phyloP scores from a whole-genome alignment of 2,329 filamentous ascomycete species.

The Alternaria triticina region DNA sequence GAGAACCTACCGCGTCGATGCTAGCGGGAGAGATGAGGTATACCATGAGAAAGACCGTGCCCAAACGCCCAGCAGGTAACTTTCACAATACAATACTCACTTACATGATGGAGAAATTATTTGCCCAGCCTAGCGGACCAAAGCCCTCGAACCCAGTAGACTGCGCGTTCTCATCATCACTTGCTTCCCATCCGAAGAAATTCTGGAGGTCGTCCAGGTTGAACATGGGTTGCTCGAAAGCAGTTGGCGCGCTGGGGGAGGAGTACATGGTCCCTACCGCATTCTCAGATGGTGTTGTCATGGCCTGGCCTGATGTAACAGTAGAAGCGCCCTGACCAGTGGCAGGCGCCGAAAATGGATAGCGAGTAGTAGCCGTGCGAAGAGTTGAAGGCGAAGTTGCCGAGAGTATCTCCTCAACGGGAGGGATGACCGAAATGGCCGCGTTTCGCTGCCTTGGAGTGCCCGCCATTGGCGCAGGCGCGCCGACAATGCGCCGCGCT shows the following conservation, averaged over 20 bases:
- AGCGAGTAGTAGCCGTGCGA: constrained; percentile 13
- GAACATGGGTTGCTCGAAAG: constrained; percentile 36
- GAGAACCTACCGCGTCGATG: neutral
- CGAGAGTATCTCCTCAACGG: constrained; percentile 16
- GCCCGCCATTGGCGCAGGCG: constrained; percentile 21
- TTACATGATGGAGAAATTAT: constrained; percentile 37
- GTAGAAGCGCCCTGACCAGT: constrained; percentile 7
- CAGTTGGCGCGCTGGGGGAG: constrained; percentile 8
- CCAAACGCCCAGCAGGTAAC: neutral
- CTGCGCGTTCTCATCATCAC: constrained; percentile 31
- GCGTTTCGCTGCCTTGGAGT: constrained; percentile 11
- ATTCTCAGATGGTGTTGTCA: constrained; percentile 11
- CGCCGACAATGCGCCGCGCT: constrained; percentile 29
- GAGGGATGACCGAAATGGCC: constrained; percentile 21
- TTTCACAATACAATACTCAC: neutral
- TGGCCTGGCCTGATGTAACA: constrained; percentile 9
- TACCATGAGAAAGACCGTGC: neutral
- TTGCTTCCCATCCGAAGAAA: constrained; percentile 42
- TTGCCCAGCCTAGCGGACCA: constrained; percentile 38
- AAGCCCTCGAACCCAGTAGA: constrained; percentile 39
- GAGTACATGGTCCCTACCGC: constrained; percentile 18
- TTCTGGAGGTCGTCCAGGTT: constrained; percentile 42
- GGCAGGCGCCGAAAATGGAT: constrained; percentile 15
- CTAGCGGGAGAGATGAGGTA: neutral
- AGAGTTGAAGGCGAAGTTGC: constrained; percentile 16